A percentile compares a stretch with the other conserved stretches of the same genome.
These are phyloP conservation scores for Ustilago tritici DNA, from an alignment of 1,284 basidiomycete species.

Conservation along the genomic window DNA sequence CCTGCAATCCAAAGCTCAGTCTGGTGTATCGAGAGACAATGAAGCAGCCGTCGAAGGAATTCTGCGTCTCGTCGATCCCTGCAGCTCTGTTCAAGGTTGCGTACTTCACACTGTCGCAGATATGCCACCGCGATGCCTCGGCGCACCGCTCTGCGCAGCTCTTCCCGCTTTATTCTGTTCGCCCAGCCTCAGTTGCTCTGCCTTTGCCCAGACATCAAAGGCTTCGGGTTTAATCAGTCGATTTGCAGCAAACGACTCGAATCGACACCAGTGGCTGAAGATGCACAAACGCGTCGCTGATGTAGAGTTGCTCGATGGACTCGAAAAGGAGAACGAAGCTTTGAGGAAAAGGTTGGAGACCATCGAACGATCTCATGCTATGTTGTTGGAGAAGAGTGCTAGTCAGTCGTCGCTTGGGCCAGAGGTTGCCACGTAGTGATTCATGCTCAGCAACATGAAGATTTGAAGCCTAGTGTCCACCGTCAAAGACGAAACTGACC, in stretches of 20 bases:
- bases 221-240: background rate
- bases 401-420: background rate
- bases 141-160: conserved; percentile 13
- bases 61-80: conserved; percentile 18
- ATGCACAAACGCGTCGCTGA: conserved; percentile 16
- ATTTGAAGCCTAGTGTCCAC: background rate
- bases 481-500: no score
- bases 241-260: background rate
- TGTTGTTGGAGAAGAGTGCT: conserved; percentile 1
- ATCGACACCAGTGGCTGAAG: conserved; percentile 10
- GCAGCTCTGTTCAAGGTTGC: conserved; percentile 14
- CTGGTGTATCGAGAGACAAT: background rate
- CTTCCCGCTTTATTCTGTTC: conserved; percentile 2
- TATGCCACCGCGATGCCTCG: background rate
- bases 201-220: background rate
- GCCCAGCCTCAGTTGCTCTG: background rate
- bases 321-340: conserved; percentile 10
- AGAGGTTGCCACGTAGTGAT: background rate
- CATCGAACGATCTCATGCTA: background rate
- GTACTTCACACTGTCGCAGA: background rate
- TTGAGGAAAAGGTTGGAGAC: conserved; percentile 5
- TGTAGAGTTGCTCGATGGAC: conserved; percentile 10
- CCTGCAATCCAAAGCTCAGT: background rate
- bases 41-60: background rate
- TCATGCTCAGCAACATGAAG: no score